Percentiles rank a stretch among this genome's conserved stretches.
phyloP scores from a whole-genome alignment of 805 yeast genomes.

The Diddensiella caesifluorescens region DNA sequence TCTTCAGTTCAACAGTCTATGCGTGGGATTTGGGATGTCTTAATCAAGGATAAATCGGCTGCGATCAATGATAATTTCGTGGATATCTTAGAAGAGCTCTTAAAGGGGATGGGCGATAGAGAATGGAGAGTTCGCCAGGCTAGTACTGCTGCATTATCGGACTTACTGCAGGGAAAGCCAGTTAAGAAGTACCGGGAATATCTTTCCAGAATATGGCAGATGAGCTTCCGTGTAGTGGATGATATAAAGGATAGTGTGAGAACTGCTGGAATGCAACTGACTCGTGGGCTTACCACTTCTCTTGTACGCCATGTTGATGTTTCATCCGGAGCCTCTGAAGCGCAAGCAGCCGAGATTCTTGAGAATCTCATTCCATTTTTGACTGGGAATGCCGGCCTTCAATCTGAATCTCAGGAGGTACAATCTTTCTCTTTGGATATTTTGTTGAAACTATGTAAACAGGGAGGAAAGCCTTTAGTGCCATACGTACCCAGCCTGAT shows the following conservation, averaged over 20 bases:
- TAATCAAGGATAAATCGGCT: slow-evolving; percentile 54
- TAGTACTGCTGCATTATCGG: slow-evolving; percentile 63
- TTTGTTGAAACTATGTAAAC: slow-evolving; percentile 61
- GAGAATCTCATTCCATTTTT: slow-evolving; percentile 68
- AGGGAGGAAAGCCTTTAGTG: slow-evolving; percentile 49
- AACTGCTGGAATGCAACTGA: slow-evolving; percentile 65
- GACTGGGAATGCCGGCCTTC: slow-evolving; percentile 69
- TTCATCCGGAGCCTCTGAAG: slow-evolving; percentile 35
- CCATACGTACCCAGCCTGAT: slow-evolving; percentile 66
- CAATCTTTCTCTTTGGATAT: slow-evolving; percentile 72
- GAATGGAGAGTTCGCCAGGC: slow-evolving; percentile 97
- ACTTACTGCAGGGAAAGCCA: slow-evolving; percentile 59
- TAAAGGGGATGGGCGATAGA: slow-evolving; percentile 63
- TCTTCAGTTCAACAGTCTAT: slow-evolving; percentile 69
- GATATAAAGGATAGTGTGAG: slow-evolving; percentile 93
- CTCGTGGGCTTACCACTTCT: slow-evolving; percentile 59
- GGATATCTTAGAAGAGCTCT: slow-evolving; percentile 56
- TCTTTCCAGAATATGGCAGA: slow-evolving; percentile 64
- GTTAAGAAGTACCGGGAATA: slow-evolving; percentile 40
- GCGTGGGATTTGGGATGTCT: slow-evolving; percentile 80
- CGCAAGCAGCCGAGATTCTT: slow-evolving; percentile 45
- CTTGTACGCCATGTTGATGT: slow-evolving; percentile 54
- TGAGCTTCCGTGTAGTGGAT: slow-evolving; percentile 85
- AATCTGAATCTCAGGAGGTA: slow-evolving; percentile 83
- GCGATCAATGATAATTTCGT: slow-evolving; percentile 51